A percentile compares a stretch with the other conserved stretches of the same genome.
phyloP scores from a whole-genome alignment of 2,329 filamentous ascomycete genomes.

The Alternaria sp. region DNA sequence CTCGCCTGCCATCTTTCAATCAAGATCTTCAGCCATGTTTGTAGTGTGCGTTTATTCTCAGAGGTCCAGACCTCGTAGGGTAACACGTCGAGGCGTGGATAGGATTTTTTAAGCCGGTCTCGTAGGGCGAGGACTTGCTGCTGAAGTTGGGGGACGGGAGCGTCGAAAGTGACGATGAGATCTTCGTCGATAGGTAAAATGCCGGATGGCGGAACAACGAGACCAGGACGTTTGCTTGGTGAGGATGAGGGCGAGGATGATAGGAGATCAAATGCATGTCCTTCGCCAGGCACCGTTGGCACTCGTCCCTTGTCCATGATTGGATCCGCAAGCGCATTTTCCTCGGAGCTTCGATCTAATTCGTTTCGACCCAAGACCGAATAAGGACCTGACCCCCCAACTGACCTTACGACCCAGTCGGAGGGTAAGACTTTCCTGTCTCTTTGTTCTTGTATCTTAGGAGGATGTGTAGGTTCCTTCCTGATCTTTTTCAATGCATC shows the following conservation, averaged over 20 bases:
- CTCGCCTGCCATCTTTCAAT: slow-evolving; percentile 33
- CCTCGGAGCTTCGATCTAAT: background rate
- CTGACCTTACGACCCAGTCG: background rate
- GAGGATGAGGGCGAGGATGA: background rate
- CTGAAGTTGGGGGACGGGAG: slow-evolving; percentile 26
- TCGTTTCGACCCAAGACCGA: background rate
- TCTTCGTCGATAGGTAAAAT: slow-evolving; percentile 28
- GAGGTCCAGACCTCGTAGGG: slow-evolving; percentile 39
- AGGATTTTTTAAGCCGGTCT: slow-evolving; percentile 29
- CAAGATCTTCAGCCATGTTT: slow-evolving; percentile 42
- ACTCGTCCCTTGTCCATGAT: background rate
- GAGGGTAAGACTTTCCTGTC: no score
- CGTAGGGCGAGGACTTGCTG: slow-evolving; percentile 31
- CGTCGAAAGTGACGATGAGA: slow-evolving; percentile 29
- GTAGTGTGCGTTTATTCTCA: slow-evolving; percentile 27
- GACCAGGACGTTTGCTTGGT: slow-evolving; percentile 20
- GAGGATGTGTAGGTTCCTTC: background rate
- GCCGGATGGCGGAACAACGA: slow-evolving; percentile 19
- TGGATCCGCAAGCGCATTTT: background rate
- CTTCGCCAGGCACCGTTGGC: background rate
- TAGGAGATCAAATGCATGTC: accelerated
- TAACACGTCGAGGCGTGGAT: slow-evolving; percentile 37
- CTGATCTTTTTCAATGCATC: slow-evolving; percentile 1
- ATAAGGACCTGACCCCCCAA: background rate
- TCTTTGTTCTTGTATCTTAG: background rate